These are phyloP conservation scores for Xerophyta viscosa DNA, from an alignment of 106 monocot genomes.

Conservation along the genomic window DNA sequence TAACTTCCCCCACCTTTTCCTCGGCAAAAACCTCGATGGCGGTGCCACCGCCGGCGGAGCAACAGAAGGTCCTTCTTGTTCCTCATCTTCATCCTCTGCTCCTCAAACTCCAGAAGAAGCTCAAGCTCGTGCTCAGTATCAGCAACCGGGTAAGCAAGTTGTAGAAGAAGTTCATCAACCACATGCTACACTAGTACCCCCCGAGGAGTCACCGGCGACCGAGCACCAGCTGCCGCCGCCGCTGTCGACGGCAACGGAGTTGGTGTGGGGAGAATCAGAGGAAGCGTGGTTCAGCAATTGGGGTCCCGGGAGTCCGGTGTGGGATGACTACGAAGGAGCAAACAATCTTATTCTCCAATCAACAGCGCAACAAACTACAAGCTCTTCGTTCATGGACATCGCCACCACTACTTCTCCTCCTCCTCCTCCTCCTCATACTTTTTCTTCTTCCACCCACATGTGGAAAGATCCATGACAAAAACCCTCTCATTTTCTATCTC, in stretches of 20 bases:
- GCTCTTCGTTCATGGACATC: not conserved
- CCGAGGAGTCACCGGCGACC: not conserved
- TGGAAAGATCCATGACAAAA: slow-evolving; percentile 31
- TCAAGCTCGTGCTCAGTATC: not conserved
- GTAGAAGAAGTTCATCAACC: not conserved
- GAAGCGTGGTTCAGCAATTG: slow-evolving; percentile 69
- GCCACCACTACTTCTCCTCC: slow-evolving; percentile 5
- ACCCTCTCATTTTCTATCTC: not conserved
- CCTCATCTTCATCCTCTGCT: slow-evolving; percentile 21
- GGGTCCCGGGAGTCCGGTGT: slow-evolving; percentile 77
- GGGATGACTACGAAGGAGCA: slow-evolving; percentile 79
- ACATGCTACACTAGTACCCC: not conserved
- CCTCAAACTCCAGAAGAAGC: slow-evolving; percentile 12
- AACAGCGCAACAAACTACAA: not conserved
- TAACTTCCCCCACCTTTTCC: slow-evolving; percentile 84
- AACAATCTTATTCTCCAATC: slow-evolving; percentile 64
- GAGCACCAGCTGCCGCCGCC: not conserved
- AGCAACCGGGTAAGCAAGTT: not conserved
- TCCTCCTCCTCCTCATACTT: slow-evolving; percentile 1
- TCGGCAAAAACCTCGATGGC: slow-evolving; percentile 29
- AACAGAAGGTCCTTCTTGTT: slow-evolving; percentile 7
- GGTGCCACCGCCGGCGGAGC: no score
- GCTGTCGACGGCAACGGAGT: slow-evolving; percentile 1
- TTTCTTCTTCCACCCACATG: slow-evolving; percentile 22
- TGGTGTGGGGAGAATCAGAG: slow-evolving; percentile 45